A percentile compares a stretch with the other conserved stretches of the same genome.
phyloP scores from a whole-genome alignment of 805 yeast species.

The Yarrowia sp. region DNA sequence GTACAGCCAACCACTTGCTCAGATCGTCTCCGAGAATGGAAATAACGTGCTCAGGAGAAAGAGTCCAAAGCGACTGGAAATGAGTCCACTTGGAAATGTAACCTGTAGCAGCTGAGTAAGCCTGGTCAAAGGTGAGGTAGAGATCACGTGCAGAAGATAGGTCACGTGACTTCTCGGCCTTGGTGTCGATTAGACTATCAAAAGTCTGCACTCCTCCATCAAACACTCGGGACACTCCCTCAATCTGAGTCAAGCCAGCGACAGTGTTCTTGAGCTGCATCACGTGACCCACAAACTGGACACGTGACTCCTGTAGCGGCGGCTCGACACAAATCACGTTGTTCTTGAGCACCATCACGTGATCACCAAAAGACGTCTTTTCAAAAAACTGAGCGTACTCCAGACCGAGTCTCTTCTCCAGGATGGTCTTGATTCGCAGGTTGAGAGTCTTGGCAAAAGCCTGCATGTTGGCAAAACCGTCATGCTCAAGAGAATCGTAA shows the following conservation, averaged over 20 bases:
- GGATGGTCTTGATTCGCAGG: neutral
- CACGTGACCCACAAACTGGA: neutral
- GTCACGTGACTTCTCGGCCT: neutral
- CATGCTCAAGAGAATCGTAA: constrained; percentile 12
- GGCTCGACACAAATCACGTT: constrained; percentile 23
- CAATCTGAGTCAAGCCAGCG: constrained; percentile 6
- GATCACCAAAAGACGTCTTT: neutral
- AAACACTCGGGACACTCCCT: constrained; percentile 4
- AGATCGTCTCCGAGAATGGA: constrained; percentile 41
- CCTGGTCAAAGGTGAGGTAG: neutral
- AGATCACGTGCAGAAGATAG: neutral
- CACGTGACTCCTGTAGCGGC: constrained; percentile 13
- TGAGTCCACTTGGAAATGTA: constrained; percentile 54
- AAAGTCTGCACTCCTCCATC: constrained; percentile 2
- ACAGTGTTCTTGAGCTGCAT: neutral
- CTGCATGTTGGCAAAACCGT: constrained; percentile 14
- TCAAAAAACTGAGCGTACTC: constrained; percentile 18
- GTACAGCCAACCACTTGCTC: constrained; percentile 49
- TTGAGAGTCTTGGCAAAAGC: constrained; percentile 14
- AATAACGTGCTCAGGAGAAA: constrained; percentile 46
- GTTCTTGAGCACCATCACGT: constrained; percentile 20
- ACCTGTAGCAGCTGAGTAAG: constrained; percentile 33
- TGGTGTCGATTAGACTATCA: constrained; percentile 2
- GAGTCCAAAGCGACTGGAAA: constrained; percentile 60
- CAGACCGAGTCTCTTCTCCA: neutral